Evolutionary conservation across 495 filamentous ascomycete species (phyloP).

Genomic region (Gamarada debralockiae): DNA sequence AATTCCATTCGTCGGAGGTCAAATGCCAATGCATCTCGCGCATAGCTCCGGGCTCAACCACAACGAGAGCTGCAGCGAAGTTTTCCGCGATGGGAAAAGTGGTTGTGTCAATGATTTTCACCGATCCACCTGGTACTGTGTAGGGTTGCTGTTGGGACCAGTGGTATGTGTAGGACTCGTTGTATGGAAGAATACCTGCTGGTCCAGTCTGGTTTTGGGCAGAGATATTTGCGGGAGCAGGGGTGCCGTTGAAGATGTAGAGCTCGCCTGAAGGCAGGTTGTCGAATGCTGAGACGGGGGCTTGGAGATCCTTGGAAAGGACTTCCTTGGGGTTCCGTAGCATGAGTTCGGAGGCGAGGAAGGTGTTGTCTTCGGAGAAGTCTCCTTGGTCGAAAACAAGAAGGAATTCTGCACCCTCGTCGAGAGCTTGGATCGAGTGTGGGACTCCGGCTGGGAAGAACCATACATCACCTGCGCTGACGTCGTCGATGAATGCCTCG

Average conservation of each 20-base stretch:
- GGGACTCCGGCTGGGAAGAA: constrained; percentile 45
- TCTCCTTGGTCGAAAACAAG: constrained; percentile 65
- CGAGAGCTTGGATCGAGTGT: constrained; percentile 63
- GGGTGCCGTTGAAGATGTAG: constrained; percentile 68
- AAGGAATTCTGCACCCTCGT: constrained; percentile 63
- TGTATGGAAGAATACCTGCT: constrained; percentile 48
- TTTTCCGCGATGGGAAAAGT: constrained; percentile 56
- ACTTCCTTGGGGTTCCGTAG: constrained; percentile 47
- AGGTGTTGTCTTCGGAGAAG: constrained; percentile 69
- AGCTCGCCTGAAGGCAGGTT: constrained; percentile 55
- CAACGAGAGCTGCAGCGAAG: constrained; percentile 61
- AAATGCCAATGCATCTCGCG: constrained; percentile 81
- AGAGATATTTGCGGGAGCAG: constrained; percentile 53
- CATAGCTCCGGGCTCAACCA: constrained; percentile 66
- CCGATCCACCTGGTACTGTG: constrained; percentile 55
- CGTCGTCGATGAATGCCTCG: constrained; percentile 61
- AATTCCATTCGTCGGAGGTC: constrained; percentile 71
- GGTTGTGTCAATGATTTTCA: constrained; percentile 62
- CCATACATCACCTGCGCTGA: constrained; percentile 67
- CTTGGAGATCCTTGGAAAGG: constrained; percentile 58
- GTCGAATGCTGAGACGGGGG: constrained; percentile 50
- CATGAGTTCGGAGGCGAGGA: constrained; percentile 63
- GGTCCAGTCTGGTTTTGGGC: constrained; percentile 58
- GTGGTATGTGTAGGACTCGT: constrained; percentile 61
- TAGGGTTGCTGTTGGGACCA: constrained; percentile 61